These are phyloP conservation scores for Talaromyces sp. DNA, from an alignment of 2,329 filamentous ascomycete species.

Conservation along the genomic window DNA sequence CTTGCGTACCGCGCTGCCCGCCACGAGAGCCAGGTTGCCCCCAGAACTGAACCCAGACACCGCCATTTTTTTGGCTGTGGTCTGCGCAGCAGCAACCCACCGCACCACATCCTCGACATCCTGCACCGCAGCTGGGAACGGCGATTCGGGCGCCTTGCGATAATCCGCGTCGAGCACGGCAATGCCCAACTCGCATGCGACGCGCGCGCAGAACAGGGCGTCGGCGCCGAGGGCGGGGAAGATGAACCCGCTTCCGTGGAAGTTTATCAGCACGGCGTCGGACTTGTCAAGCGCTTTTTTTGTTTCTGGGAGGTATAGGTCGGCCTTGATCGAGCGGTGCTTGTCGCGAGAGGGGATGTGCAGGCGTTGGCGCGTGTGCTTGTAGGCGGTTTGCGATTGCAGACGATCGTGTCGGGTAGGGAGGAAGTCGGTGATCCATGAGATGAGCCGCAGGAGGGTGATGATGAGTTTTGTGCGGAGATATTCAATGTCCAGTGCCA, in stretches of 20 bases:
- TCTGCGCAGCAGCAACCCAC: background rate
- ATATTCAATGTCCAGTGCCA: background rate
- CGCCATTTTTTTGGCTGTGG: conserved; percentile 14
- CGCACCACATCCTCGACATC: conserved; percentile 40
- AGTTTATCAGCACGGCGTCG: conserved; percentile 3
- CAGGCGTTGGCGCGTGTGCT: conserved; percentile 10
- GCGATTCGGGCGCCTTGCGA: conserved; percentile 42
- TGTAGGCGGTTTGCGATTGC: conserved; percentile 1
- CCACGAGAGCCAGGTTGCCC: conserved; percentile 31
- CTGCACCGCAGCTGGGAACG: conserved; percentile 44
- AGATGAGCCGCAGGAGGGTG: background rate
- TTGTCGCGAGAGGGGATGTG: conserved; percentile 6
- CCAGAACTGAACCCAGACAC: conserved; percentile 38
- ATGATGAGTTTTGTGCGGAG: background rate
- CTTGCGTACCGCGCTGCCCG: conserved; percentile 19
- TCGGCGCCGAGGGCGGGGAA: conserved; percentile 16
- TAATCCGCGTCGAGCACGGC: conserved; percentile 46
- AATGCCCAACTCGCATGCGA: conserved; percentile 37
- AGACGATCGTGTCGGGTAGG: background rate
- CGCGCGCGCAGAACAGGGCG: conserved; percentile 43
- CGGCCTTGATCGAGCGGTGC: conserved; percentile 3
- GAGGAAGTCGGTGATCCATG: background rate
- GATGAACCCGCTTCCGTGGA: conserved; percentile 8
- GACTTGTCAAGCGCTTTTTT: background rate
- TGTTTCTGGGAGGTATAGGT: conserved; percentile 1